A percentile compares a stretch with the other conserved stretches of the same genome.
Evolutionary conservation across 176 grass and related monocot genomes (phyloP).

Genomic region (Oryza coarctata): DNA sequence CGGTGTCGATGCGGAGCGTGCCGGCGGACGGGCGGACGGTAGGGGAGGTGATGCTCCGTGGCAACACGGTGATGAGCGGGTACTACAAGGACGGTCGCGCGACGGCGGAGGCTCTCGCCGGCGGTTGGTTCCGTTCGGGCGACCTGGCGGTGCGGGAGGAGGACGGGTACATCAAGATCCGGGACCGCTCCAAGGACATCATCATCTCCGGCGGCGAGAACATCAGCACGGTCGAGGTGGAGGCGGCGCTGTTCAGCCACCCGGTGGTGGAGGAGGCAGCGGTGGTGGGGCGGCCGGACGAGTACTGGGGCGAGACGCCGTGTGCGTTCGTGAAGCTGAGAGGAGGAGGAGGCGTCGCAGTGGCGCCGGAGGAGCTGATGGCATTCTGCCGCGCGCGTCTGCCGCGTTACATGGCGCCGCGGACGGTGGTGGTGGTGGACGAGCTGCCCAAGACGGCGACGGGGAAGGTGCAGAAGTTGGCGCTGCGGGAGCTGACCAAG

Average conservation of each 20-base stretch:
- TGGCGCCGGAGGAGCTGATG: slow-evolving; percentile 40
- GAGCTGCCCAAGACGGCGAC: slow-evolving; percentile 92
- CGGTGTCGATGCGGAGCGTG: slow-evolving; percentile 55
- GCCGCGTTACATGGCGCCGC: slow-evolving; percentile 75
- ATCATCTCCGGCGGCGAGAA: slow-evolving; percentile 96
- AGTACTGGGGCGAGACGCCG: slow-evolving; percentile 91
- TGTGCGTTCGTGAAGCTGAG: slow-evolving; percentile 74
- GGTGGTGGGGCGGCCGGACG: slow-evolving; percentile 67
- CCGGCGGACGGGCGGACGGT: slow-evolving; percentile 66
- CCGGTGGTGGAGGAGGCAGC: slow-evolving; percentile 70
- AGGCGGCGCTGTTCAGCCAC: slow-evolving; percentile 68
- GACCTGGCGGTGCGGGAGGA: slow-evolving; percentile 66
- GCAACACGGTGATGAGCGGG: slow-evolving; percentile 89
- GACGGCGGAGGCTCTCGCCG: slow-evolving; percentile 51
- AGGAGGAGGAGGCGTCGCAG: neutral
- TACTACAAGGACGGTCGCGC: slow-evolving; percentile 77
- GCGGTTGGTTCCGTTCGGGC: slow-evolving; percentile 66
- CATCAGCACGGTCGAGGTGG: slow-evolving; percentile 86
- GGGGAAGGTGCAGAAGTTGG: slow-evolving; percentile 82
- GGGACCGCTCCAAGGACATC: slow-evolving; percentile 83
- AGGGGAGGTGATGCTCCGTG: slow-evolving; percentile 85
- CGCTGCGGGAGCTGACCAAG: slow-evolving; percentile 66
- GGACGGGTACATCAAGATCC: slow-evolving; percentile 77
- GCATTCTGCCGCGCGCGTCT: slow-evolving; percentile 62
- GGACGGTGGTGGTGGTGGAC: slow-evolving; percentile 60